Base-by-base conservation (phyloP, 2,329 filamentous ascomycete genomes). In the Verticillium albo-atrum region DNA sequence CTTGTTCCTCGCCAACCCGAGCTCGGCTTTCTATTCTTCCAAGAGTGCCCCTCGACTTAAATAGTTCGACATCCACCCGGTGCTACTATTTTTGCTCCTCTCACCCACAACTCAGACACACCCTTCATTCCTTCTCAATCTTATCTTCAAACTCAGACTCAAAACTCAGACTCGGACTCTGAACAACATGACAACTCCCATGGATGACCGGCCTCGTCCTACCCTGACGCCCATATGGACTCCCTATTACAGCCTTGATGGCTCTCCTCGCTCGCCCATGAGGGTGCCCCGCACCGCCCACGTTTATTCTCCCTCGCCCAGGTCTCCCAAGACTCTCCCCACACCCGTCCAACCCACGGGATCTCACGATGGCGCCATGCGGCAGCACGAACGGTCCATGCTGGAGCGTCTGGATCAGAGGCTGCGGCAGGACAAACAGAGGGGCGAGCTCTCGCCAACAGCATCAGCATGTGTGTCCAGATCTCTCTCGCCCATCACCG, bases 311-410 rank as follows among this genome's bases (percentile, higher is more conserved):
- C 47, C 61, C 27, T 63, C 62, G 20, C 57, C 60, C 15, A 55
- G 57, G 47, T 72, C 72, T 23, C 69, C 72, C 23, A 70, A 64
- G 54, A 63, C 59, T 20, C 61, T 74, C 23, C 74, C 74, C 10
- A 73, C 70, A 42, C 72, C 74, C 4, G 63, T 76, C 17, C 69
- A 75, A 50, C 66, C 69, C 10, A 66, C 68, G 7, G 37, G 23
- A 23, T 57, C 55, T 25, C 69, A 72, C 54, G 74, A 76, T 62
- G 65, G 64, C 2, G 61, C 65, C 7, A 73, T 75, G 69, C 71
- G 71, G 54, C 68, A 68, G 54, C 74, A 75, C 54, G 72, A 76
- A 58, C 68, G 70, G 47, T 68, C 70, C 6, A 63, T 76, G 60
- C 64, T 75, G 12, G 71, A 73, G 35, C 71, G 70, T 28, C 63